A percentile compares a stretch with the other conserved stretches of the same genome.
Conservation (phyloP, 805 yeast genomes). For the Saturnispora quitensis region DNA sequence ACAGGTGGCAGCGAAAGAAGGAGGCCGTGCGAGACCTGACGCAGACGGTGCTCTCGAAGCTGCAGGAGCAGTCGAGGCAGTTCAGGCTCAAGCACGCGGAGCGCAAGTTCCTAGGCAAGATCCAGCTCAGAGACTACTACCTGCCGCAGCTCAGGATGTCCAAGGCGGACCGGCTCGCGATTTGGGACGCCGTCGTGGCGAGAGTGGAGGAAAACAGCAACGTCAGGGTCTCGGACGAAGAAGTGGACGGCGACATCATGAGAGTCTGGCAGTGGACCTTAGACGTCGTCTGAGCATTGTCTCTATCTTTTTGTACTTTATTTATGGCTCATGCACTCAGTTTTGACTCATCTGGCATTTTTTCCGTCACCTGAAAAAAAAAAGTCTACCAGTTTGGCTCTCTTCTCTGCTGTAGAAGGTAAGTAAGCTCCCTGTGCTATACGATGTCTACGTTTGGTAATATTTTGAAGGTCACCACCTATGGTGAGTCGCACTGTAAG, state of each 20-base stretch:
- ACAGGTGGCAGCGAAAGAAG: slow-evolving; percentile 30
- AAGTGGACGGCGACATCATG: slow-evolving; percentile 79
- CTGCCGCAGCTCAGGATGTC: slow-evolving; percentile 25
- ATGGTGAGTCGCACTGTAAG: slow-evolving; percentile 96
- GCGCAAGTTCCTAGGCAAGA: slow-evolving; percentile 49
- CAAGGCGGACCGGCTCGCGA: slow-evolving; percentile 32
- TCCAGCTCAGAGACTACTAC: slow-evolving; percentile 62
- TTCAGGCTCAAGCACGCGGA: slow-evolving; percentile 29
- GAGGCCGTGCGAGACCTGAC: slow-evolving; percentile 37
- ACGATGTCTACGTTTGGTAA: slow-evolving; percentile 71
- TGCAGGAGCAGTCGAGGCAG: slow-evolving; percentile 37
- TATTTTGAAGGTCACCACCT: slow-evolving; percentile 72
- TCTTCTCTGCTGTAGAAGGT: neutral
- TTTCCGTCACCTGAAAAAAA: neutral
- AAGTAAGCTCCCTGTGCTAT: neutral
- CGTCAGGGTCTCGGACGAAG: slow-evolving; percentile 52
- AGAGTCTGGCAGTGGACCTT: slow-evolving; percentile 85
- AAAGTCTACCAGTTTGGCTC: neutral
- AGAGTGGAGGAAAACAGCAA: slow-evolving; percentile 59
- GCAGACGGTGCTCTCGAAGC: slow-evolving; percentile 38
- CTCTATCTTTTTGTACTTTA: neutral
- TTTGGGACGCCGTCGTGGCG: slow-evolving; percentile 53
- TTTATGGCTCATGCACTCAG: neutral
- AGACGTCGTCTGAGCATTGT: slow-evolving; percentile 15
- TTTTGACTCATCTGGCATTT: slow-evolving; percentile 4